Evolutionary conservation across 768 basidiomycete genomes (phyloP).

Genomic region (Fomitopsis serialis): DNA sequence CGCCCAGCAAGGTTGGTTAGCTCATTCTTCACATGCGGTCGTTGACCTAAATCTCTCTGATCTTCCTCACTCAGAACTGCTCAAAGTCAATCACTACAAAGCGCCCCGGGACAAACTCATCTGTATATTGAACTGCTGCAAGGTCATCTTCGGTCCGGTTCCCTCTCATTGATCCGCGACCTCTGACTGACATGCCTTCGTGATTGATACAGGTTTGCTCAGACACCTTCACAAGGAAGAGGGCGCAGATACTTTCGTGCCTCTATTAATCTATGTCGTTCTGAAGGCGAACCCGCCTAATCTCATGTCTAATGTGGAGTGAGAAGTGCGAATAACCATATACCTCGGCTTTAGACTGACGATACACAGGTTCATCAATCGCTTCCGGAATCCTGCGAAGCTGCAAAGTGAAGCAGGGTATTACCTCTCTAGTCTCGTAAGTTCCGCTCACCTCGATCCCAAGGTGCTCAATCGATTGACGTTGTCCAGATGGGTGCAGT

Average conservation of each 20-base stretch:
- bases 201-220: conserved; percentile 63
- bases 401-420: conserved; percentile 95
- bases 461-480: background rate
- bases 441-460: conserved; percentile 20
- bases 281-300: conserved; percentile 92
- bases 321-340: conserved; percentile 23
- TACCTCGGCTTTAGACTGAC: background rate
- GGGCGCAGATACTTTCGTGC: conserved; percentile 92
- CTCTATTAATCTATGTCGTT: conserved; percentile 90
- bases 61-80: conserved; percentile 53
- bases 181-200: conserved; percentile 1
- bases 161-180: conserved; percentile 8
- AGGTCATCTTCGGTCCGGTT: conserved; percentile 91
- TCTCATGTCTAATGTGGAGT: conserved; percentile 95
- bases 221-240: conserved; percentile 81
- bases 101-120: conserved; percentile 98
- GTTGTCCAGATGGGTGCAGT: conserved; percentile 82
- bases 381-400: conserved; percentile 86
- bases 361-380: conserved; percentile 77
- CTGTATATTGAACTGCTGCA: conserved; percentile 95
- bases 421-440: conserved; percentile 90
- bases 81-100: conserved; percentile 98
- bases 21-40: no score
- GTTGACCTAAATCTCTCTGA: background rate
- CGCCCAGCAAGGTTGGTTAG: conserved; percentile 75